Percentiles rank a stretch among this genome's conserved stretches.
These are phyloP conservation scores for Hapsidospora chrysogenum DNA, from an alignment of 495 filamentous ascomycete species.

Conservation along the genomic window DNA sequence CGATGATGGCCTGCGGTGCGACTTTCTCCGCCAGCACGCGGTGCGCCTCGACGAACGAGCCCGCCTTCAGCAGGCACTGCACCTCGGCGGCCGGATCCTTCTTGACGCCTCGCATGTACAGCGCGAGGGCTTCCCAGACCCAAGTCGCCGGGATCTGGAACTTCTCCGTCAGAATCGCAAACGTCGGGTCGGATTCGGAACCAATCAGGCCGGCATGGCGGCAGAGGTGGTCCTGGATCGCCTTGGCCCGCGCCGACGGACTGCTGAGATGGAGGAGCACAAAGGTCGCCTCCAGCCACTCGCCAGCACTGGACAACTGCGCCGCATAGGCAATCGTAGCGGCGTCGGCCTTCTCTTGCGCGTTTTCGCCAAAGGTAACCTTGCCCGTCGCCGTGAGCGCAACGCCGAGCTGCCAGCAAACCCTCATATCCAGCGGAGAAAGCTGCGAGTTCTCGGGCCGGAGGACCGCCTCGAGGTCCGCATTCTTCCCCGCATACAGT, in stretches of 20 bases:
- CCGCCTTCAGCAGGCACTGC: conserved; percentile 51
- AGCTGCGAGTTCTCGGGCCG: conserved; percentile 40
- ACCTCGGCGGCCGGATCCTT: conserved; percentile 45
- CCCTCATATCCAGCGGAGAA: conserved; percentile 51
- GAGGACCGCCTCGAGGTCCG: conserved; percentile 36
- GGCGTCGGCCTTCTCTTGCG: conserved; percentile 36
- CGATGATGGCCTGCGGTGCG: conserved; percentile 57
- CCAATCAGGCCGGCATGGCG: conserved; percentile 38
- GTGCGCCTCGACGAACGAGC: conserved; percentile 59
- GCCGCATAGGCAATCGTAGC: conserved; percentile 53
- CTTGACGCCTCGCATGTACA: conserved; percentile 49
- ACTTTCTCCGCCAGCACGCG: conserved; percentile 56
- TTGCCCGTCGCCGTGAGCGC: conserved; percentile 32
- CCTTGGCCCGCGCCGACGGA: conserved; percentile 37
- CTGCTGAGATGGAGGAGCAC: conserved; percentile 60
- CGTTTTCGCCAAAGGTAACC: conserved; percentile 17
- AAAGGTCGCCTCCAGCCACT: conserved; percentile 48
- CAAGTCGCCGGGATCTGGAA: conserved; percentile 49
- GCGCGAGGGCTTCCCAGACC: conserved; percentile 68
- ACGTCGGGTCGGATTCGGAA: conserved; percentile 31
- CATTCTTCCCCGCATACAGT: conserved; percentile 41
- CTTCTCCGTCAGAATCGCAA: conserved; percentile 36
- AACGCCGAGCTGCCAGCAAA: conserved; percentile 67
- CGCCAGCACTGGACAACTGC: conserved; percentile 44
- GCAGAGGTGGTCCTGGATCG: conserved; percentile 47